phyloP scores from a whole-genome alignment of 129 eudicot species.

The Artemisia argyi region DNA sequence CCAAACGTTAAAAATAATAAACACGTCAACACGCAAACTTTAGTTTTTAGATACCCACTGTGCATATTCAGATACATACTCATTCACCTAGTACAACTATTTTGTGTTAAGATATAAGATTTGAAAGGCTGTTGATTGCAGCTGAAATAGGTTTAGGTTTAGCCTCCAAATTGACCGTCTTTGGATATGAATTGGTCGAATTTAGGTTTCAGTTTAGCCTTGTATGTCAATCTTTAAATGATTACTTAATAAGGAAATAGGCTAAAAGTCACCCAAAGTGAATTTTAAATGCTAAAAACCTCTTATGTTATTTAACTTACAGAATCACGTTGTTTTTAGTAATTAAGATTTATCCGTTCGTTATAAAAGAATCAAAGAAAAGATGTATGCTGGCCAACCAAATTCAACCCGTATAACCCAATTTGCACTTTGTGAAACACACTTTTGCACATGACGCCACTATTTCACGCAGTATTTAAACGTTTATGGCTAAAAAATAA shows the following conservation, averaged over 20 bases:
- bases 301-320: too few relatives aligned
- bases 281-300: too few relatives aligned
- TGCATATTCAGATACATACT: background rate
- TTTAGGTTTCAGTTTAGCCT: too few relatives aligned
- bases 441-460: background rate
- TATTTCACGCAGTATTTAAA: background rate
- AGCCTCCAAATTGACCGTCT: background rate
- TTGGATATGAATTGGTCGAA: too few relatives aligned
- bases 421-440: background rate
- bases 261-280: too few relatives aligned
- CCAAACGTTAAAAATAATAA: background rate
- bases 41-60: background rate
- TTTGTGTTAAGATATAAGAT: background rate
- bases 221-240: too few relatives aligned
- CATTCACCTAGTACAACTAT: background rate
- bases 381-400: too few relatives aligned
- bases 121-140: background rate
- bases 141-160: background rate
- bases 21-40: background rate
- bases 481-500: background rate
- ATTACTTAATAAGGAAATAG: too few relatives aligned
- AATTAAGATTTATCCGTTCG: too few relatives aligned
- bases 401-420: too few relatives aligned
- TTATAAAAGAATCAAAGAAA: too few relatives aligned
- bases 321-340: too few relatives aligned